A percentile compares a stretch with the other conserved stretches of the same genome.
Conservation (phyloP, 129 eudicot species). For the Mikania micrantha region DNA sequence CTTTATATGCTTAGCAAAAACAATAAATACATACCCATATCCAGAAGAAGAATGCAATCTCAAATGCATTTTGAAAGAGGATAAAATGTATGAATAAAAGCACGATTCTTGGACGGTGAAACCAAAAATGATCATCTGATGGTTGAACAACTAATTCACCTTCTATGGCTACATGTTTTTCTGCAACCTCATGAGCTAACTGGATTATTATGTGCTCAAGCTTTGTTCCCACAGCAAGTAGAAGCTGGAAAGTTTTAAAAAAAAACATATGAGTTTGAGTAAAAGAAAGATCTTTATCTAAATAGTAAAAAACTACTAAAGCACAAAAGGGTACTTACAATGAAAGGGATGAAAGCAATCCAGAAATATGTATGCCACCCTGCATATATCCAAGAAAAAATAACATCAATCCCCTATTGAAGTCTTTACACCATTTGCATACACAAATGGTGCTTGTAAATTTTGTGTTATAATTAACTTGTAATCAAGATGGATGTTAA, state of each 20-base stretch:
- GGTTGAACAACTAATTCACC: constrained; percentile 60
- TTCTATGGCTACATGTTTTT: constrained; percentile 49
- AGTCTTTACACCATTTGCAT: not conserved
- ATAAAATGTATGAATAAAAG: constrained; percentile 57
- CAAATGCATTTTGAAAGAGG: constrained; percentile 70
- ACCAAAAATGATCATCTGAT: constrained; percentile 81
- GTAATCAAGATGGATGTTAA: not conserved
- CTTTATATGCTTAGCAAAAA: not conserved
- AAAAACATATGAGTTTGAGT: not conserved
- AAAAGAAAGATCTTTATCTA: not conserved
- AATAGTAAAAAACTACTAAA: not conserved
- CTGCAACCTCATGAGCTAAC: constrained; percentile 57
- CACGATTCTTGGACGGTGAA: constrained; percentile 50
- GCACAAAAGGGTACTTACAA: constrained; percentile 49
- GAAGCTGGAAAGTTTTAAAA: constrained; percentile 25
- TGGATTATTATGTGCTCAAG: constrained; percentile 68
- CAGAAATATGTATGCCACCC: constrained; percentile 87
- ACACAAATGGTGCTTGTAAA: not conserved
- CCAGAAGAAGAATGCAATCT: constrained; percentile 80
- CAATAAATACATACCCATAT: constrained; percentile 34
- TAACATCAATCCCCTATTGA: not conserved
- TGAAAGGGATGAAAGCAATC: constrained; percentile 61
- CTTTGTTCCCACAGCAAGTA: constrained; percentile 69
- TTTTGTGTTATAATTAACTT: not conserved
- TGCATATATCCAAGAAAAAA: constrained; percentile 14